phyloP scores from a whole-genome alignment of 2,329 filamentous ascomycete genomes.

The Sporothrix pseudoabietina region DNA sequence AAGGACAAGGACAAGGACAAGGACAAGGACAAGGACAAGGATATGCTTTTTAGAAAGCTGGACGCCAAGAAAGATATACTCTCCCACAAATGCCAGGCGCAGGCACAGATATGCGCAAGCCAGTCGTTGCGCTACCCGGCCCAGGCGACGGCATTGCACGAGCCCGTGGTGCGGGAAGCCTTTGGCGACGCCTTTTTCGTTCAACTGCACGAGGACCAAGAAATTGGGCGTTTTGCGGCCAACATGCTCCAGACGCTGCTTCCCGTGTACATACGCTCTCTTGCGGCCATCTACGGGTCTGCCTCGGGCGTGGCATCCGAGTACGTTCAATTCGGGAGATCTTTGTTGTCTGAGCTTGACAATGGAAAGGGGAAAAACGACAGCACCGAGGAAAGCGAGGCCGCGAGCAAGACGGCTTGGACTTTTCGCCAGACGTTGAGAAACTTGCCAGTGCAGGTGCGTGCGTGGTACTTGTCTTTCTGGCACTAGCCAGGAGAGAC shows the following conservation, averaged over 20 bases:
- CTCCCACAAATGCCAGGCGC: constrained; percentile 9
- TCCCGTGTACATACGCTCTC: constrained; percentile 18
- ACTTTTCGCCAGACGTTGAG: not conserved
- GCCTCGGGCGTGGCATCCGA: not conserved
- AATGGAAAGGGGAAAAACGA: not conserved
- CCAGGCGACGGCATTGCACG: not conserved
- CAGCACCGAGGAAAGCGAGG: not conserved
- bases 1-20: no score
- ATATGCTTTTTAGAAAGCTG: not conserved
- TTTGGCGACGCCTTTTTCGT: not conserved
- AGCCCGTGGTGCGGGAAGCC: not conserved
- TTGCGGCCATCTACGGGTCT: constrained; percentile 23
- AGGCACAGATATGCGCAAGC: not conserved
- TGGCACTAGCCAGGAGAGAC: not conserved
- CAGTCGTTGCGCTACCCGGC: not conserved
- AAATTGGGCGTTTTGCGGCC: not conserved
- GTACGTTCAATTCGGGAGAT: constrained; percentile 9
- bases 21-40: no score
- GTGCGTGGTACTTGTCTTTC: constrained; percentile 4
- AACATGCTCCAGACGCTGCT: constrained; percentile 9
- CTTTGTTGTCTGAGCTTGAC: constrained; percentile 11
- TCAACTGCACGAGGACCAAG: not conserved
- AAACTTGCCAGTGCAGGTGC: not conserved
- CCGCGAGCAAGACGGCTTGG: not conserved
- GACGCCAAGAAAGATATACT: not conserved